Conservation (phyloP, 768 basidiomycete species). For the Tylopilus balloui region DNA sequence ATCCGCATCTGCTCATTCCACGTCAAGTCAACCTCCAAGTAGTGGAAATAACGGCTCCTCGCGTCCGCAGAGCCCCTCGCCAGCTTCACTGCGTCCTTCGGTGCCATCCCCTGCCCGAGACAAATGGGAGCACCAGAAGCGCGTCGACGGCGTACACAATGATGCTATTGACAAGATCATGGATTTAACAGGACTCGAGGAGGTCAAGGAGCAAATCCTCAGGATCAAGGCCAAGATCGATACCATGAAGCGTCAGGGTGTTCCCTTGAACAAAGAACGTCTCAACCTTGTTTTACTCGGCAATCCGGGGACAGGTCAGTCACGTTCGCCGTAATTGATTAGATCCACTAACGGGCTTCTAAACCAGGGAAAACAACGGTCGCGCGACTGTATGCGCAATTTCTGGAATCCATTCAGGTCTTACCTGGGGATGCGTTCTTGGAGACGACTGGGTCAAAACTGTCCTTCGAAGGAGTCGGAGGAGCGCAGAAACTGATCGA, state of each 20-base stretch:
- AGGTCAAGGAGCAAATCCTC: constrained; percentile 56
- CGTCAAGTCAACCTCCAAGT: constrained; percentile 2
- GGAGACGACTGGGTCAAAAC: constrained; percentile 59
- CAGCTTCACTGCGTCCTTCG: constrained; percentile 2
- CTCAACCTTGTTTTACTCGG: constrained; percentile 61
- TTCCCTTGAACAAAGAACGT: constrained; percentile 47
- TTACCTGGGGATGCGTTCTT: constrained; percentile 50
- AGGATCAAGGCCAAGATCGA: constrained; percentile 52
- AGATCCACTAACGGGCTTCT: not conserved
- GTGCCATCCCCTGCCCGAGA: constrained; percentile 12
- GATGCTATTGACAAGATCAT: constrained; percentile 57
- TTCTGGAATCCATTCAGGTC: constrained; percentile 51
- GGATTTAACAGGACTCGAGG: constrained; percentile 62
- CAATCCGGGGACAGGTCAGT: constrained; percentile 73
- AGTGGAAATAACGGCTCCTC: not conserved
- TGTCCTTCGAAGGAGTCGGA: constrained; percentile 54
- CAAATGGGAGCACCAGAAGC: constrained; percentile 35
- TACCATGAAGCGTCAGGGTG: constrained; percentile 43
- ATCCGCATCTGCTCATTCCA: not conserved
- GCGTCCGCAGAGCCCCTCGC: not conserved
- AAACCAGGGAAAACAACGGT: constrained; percentile 14
- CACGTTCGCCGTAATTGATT: constrained; percentile 33
- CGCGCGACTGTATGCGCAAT: constrained; percentile 58
- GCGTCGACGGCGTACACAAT: constrained; percentile 48
- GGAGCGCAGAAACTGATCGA: constrained; percentile 35